Conservation (phyloP, 73 alveolate species). For the Symbiodinium pilosum region DNA sequence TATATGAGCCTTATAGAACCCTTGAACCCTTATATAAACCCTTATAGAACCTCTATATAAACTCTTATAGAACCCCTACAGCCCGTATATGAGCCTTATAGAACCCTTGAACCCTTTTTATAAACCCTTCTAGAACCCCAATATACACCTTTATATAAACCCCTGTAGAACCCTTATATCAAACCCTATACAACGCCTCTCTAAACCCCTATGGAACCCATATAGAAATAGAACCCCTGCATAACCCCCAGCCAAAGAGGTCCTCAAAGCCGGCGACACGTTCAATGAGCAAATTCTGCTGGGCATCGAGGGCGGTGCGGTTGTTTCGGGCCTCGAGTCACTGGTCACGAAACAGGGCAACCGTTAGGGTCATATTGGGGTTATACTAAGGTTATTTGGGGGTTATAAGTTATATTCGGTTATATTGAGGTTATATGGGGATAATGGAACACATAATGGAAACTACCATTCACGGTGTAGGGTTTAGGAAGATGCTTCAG, state of each 20-base stretch:
- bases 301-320: slow-evolving; percentile 14
- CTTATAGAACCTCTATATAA: no score
- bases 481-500: background rate
- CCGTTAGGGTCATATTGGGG: no score
- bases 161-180: no score
- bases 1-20: background rate
- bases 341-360: no score
- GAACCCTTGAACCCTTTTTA: background rate
- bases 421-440: background rate
- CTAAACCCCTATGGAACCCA: no score
- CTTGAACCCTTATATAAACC: background rate
- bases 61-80: background rate
- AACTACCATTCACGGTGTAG: no score
- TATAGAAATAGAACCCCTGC: no score
- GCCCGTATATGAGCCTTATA: no score
- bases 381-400: no score
- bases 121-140: background rate
- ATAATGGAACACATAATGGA: no score
- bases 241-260: background rate
- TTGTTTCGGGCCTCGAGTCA: background rate
- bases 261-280: slow-evolving; percentile 51
- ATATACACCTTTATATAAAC: no score
- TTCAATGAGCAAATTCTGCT: slow-evolving; percentile 74
- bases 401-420: background rate
- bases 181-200: no score